phyloP scores from a whole-genome alignment of 1,284 basidiomycete genomes.

The Ustilago cynodontis region DNA sequence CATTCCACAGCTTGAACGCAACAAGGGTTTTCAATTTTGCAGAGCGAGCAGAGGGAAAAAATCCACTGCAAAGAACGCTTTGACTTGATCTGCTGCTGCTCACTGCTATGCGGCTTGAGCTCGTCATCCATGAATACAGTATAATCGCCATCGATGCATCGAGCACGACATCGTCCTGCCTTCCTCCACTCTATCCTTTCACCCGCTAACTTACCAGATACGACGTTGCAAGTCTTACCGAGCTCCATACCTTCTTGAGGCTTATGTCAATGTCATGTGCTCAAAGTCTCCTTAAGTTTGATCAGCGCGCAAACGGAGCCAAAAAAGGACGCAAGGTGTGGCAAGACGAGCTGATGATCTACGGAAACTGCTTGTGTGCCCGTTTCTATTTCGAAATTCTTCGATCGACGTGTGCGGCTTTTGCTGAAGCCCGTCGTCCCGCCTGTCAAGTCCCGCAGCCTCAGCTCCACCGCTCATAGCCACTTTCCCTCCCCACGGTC shows the following conservation, averaged over 20 bases:
- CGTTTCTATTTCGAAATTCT: background rate
- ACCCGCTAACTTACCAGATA: no score
- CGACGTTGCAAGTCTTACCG: no score
- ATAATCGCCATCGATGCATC: background rate
- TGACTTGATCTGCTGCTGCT: no score
- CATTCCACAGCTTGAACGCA: background rate
- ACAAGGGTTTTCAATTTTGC: background rate
- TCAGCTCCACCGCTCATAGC: background rate
- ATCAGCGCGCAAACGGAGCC: no score
- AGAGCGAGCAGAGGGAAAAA: no score
- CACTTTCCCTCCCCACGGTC: background rate
- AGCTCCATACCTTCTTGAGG: no score
- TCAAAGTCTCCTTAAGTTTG: no score
- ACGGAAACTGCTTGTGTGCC: background rate
- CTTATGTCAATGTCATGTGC: no score
- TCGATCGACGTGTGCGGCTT: constrained; percentile 1
- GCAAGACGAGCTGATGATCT: background rate
- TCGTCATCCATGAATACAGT: constrained; percentile 6
- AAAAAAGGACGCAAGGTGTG: background rate
- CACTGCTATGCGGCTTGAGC: background rate
- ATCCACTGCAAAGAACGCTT: no score
- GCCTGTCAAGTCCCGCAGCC: background rate
- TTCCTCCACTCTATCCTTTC: no score
- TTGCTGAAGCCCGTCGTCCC: background rate
- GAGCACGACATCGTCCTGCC: background rate